Conservation (phyloP, 2,329 filamentous ascomycete species). For the Fusarium sp. region DNA sequence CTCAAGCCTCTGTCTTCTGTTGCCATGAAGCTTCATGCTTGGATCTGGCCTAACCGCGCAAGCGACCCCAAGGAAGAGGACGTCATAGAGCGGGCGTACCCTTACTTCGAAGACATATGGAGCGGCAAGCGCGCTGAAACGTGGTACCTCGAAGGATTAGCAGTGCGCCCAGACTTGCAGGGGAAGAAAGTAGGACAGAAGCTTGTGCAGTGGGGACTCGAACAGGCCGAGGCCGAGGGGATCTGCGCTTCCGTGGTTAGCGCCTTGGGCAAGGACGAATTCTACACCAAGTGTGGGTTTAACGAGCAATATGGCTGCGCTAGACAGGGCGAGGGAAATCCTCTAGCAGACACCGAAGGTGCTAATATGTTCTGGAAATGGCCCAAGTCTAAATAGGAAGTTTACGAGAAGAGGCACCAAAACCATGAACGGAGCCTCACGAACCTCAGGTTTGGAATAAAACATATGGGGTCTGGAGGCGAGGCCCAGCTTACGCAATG, state of each 20-base stretch:
- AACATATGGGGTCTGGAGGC: not conserved
- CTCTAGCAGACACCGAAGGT: conserved; percentile 15
- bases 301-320: conserved; percentile 29
- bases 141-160: conserved; percentile 54
- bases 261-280: conserved; percentile 53
- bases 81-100: conserved; percentile 29
- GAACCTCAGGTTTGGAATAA: not conserved
- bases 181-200: conserved; percentile 50
- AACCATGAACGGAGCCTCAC: not conserved
- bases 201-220: conserved; percentile 57
- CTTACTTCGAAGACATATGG: conserved; percentile 30
- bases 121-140: conserved; percentile 35
- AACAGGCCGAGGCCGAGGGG: conserved; percentile 49
- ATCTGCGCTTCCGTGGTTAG: conserved; percentile 55
- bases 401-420: not conserved
- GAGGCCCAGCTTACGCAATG: not conserved
- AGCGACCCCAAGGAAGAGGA: conserved; percentile 25
- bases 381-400: conserved; percentile 13
- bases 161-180: conserved; percentile 55
- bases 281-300: conserved; percentile 47
- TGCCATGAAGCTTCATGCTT: conserved; percentile 23
- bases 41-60: conserved; percentile 21
- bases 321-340: conserved; percentile 23
- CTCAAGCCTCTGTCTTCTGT: conserved; percentile 29
- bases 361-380: conserved; percentile 37